Evolutionary conservation across 352 stramenopile species (phyloP), one percentile per base, ranked within the genome.

Genomic region (Globisporangium polare): DNA sequence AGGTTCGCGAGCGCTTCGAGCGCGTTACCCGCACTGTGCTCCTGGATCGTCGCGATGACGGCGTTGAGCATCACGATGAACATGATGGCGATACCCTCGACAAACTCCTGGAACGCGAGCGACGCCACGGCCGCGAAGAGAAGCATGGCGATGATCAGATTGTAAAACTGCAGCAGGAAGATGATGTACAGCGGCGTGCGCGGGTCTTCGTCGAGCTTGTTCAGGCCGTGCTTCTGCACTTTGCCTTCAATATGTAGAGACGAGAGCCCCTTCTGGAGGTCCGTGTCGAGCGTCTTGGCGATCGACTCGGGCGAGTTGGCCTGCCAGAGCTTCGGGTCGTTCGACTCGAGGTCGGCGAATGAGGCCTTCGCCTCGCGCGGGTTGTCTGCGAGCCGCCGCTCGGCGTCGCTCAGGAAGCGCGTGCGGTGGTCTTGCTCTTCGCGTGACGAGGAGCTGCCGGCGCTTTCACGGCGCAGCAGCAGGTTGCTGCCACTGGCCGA

Each of bases 91-190:
- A 88, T 88, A 26, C 78, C 83, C 50, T 92, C 83, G 27, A 90
- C 73, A 57, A 69, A 88, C 37, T 90, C 80, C 24, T 83, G 73
- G 6, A 92, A 61, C 0, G 68, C 68, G n/a, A 88, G 61, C 7
- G 78, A 86, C 3, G 78, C 77, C 31, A 88, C 37, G 0, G 79
- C 69, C 0, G 83, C 83, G 24, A 90, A 70, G 5, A 92, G 50
- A 39, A 92, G 67, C 68, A 92, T 73, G 13, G 50, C 59, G 52
- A 90, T 88, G 59, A 92, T 90, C 29, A 92, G 62, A 47, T 92
- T 92, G 74, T 88, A 90, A 67, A 92, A 90, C 55, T 92, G 83
- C 24, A 90, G 64, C 3, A 90, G 22, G 49, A 92, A 90, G 10
- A 86, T 63, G 42, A 90, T 79, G 43, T 74, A 63, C n/a, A 92